phyloP scores from a whole-genome alignment of 2,329 filamentous ascomycete species.

The Cladophialophora carrionii region DNA sequence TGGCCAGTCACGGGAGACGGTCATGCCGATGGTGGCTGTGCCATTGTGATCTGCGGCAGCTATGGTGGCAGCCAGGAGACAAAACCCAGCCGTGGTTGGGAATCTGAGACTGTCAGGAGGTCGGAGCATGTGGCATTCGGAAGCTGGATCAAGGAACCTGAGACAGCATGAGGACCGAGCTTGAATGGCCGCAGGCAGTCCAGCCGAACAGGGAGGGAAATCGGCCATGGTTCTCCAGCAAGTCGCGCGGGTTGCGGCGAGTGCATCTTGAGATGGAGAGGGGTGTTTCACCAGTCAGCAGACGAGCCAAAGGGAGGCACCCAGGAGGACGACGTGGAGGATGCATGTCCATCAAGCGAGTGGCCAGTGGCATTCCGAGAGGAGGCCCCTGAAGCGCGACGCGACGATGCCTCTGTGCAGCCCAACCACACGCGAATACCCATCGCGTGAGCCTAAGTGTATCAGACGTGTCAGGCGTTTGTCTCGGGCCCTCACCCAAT shows the following conservation, averaged over 20 bases:
- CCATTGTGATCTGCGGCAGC: conserved; percentile 26
- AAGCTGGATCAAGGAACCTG: conserved; percentile 19
- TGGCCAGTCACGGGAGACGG: conserved; percentile 23
- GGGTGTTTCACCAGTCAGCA: conserved; percentile 32
- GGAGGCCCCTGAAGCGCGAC: conserved; percentile 32
- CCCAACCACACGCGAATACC: conserved; percentile 10
- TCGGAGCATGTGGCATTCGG: conserved; percentile 21
- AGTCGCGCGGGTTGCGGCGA: conserved; percentile 28
- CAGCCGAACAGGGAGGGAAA: conserved; percentile 2
- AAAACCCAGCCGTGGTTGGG: conserved; percentile 8
- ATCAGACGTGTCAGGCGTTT: conserved; percentile 35
- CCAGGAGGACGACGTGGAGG: conserved; percentile 1
- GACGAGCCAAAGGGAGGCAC: conserved; percentile 24
- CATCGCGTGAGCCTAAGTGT: conserved; percentile 24
- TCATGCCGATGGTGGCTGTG: conserved; percentile 25
- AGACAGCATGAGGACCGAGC: conserved; percentile 22
- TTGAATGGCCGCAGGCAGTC: conserved; percentile 10
- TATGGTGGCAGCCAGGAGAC: conserved; percentile 25
- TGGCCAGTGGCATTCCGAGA: conserved; percentile 21
- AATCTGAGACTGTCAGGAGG: conserved; percentile 34
- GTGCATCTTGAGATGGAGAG: conserved; percentile 6
- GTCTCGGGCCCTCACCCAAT: conserved; percentile 27
- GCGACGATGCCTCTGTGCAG: conserved; percentile 10
- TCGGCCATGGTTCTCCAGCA: neutral
- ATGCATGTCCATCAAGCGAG: conserved; percentile 2